Evolutionary conservation across 1,284 basidiomycete genomes (phyloP), one percentile per base, ranked within the genome.

Genomic region (Tylopilus sp.): DNA sequence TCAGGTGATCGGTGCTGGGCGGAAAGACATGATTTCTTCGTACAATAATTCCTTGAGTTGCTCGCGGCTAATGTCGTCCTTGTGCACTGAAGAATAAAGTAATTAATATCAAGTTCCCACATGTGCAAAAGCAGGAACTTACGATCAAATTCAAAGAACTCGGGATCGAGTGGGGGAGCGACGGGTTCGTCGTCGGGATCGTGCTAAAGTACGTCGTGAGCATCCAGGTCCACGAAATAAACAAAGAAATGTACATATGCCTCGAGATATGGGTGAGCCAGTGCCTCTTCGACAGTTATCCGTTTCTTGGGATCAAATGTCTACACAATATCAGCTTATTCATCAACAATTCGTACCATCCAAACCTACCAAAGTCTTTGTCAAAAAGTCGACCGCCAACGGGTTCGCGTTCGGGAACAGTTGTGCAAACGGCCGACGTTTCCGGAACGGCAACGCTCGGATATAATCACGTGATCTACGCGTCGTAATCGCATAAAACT

Each of bases 251-350:
- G 50, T 64, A 88, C 87, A 66, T 95, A 95, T 66, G 93, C 90
- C 68, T 93, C 91, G 19, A 97, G 79, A 68, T 95, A 96, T 5
- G 93, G 93, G 66, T 96, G 94, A 20, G 86, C 85, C 31, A 96
- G 77, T n/a, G 93, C 93, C 58, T 94, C 83, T 64, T 96, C 94
- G 43, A 94, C 90, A 0, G 92, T 93, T 69, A 93, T 86, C 36
- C 94, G 87, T 72, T 94, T 96, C 75, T 92, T 92, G 13, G 94
- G 93, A 70, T 95, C 92, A 72, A 98, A 94, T 46, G 88, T 90
- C 84, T 88, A 57, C 28, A 58, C 53, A 35, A 25, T 4, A 25
- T 45, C 24, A 57, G 45, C 29, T 46, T 58, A 52, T 31, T 46
- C 40, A 24, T 9, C 17, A 7, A 15, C 36, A 26, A 17, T 35